Conservation (phyloP, 371 early-diverging fungal genomes). For the Mortierella sp. region DNA sequence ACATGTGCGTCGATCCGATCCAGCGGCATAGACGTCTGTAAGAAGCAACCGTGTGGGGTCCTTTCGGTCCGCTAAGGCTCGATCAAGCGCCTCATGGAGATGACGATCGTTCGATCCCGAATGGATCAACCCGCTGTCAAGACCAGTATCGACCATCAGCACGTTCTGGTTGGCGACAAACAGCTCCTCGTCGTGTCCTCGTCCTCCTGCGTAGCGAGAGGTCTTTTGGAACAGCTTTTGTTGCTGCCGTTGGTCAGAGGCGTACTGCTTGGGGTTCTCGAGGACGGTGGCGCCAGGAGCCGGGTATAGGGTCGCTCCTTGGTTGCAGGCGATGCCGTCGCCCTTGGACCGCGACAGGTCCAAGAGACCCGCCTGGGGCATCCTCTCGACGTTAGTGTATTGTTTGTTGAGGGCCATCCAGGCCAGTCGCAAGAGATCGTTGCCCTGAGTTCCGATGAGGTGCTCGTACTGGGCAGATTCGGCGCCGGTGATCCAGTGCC, state of each 20-base stretch:
- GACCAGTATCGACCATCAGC: slow-evolving; percentile 39
- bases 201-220: slow-evolving; percentile 20
- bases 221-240: slow-evolving; percentile 32
- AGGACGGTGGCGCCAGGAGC: slow-evolving; percentile 30
- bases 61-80: neutral
- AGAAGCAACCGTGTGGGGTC: slow-evolving; percentile 34
- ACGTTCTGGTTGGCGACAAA: slow-evolving; percentile 36
- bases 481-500: slow-evolving; percentile 44
- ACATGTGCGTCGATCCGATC: slow-evolving; percentile 39
- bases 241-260: slow-evolving; percentile 14
- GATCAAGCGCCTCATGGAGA: slow-evolving; percentile 30
- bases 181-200: slow-evolving; percentile 21
- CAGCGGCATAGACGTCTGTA: slow-evolving; percentile 48
- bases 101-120: slow-evolving; percentile 28
- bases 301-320: slow-evolving; percentile 35
- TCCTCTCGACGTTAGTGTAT: slow-evolving; percentile 34
- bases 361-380: slow-evolving; percentile 45
- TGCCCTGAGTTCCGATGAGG: slow-evolving; percentile 31
- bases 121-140: slow-evolving; percentile 17
- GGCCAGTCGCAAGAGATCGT: slow-evolving; percentile 44
- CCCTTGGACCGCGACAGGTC: slow-evolving; percentile 49
- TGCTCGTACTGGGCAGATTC: slow-evolving; percentile 20
- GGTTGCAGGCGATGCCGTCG: slow-evolving; percentile 47
- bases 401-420: slow-evolving; percentile 39
- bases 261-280: slow-evolving; percentile 19